Evolutionary conservation across 2,329 filamentous ascomycete genomes (phyloP).

Genomic region (Neonectria hederae): DNA sequence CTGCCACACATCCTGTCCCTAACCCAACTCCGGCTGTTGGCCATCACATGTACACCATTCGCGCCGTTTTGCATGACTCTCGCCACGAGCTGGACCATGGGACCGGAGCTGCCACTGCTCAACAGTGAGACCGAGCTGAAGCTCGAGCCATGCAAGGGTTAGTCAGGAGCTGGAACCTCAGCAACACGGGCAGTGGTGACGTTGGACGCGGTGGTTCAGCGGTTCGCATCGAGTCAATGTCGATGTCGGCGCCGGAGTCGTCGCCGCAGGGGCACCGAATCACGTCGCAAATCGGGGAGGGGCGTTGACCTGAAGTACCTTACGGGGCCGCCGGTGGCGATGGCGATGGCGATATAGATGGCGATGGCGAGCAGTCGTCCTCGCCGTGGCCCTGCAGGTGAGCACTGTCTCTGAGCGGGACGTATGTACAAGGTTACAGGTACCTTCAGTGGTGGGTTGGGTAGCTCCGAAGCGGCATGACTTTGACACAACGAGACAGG

Average conservation of each 20-base stretch:
- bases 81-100: constrained; percentile 36
- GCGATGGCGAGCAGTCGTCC: background rate
- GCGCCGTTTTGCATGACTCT: constrained; percentile 41
- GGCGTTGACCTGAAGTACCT: constrained; percentile 12
- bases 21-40: constrained; percentile 42
- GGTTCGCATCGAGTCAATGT: constrained; percentile 31
- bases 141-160: constrained; percentile 30
- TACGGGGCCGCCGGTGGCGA: constrained; percentile 14
- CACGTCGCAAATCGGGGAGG: constrained; percentile 17
- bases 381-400: constrained; percentile 10
- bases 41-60: constrained; percentile 41
- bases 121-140: constrained; percentile 28
- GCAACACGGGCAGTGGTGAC: constrained; percentile 30
- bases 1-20: constrained; percentile 41
- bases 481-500: constrained; percentile 15
- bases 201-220: constrained; percentile 33
- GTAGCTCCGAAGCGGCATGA: constrained; percentile 17
- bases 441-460: constrained; percentile 13
- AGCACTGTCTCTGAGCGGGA: constrained; percentile 13
- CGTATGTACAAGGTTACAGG: background rate
- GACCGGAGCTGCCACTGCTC: constrained; percentile 31
- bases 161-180: constrained; percentile 32
- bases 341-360: constrained; percentile 10
- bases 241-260: constrained; percentile 29
- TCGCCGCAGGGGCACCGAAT: constrained; percentile 29